Evolutionary conservation across 129 eudicot genomes (phyloP), one percentile per base, ranked within the genome.

Genomic region (Gnaphalium uliginosum): DNA sequence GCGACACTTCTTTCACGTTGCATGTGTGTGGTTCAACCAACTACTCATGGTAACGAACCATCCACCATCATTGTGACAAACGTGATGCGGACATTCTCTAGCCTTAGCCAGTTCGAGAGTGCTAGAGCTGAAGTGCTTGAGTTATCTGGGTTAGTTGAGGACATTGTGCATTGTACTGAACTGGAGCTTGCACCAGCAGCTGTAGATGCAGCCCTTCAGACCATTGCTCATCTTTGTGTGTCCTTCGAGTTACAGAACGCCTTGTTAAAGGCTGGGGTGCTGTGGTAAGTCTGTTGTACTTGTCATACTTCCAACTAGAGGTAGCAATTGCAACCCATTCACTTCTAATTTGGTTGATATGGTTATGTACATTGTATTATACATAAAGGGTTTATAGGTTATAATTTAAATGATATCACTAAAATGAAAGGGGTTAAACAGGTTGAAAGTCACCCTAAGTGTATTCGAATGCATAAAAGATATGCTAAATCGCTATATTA

Each of bases 11-110:
- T 94, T 27, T 85, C 97, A 66, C 96, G 99, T 14, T 94, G 99
- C 86, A 94, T 94, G 99, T 84, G 89, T 78, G 99, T 94, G 57
- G 96, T 94, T 77, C 98, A 90, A 80, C 97, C 91, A 65, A 94
- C 93, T 35, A 94, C 98, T 71, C 83, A 88, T 51, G 93, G 96
- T 58, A 89, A 76, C 60, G 98, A 94, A 84, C 89, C 98, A 22
- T 85, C 98, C 4, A 85, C 96, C 37, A 83, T 92, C 30, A 94
- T 94, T 72, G 93, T 90, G 19, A 83, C 97, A 1, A 94, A 94
- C 51, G 89, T 87, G 66, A 87, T 90, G 98, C 84, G 84, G 46
- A 90, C 98, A 2, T 84, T 94, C 80, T 79, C 96, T 56, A 93
- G 92, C 78, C 74, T 94, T 50, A 89, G 93, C 81, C 98, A 81